These are phyloP conservation scores for Didymella pinodella DNA, from an alignment of 2,329 filamentous ascomycete species.

Conservation along the genomic window DNA sequence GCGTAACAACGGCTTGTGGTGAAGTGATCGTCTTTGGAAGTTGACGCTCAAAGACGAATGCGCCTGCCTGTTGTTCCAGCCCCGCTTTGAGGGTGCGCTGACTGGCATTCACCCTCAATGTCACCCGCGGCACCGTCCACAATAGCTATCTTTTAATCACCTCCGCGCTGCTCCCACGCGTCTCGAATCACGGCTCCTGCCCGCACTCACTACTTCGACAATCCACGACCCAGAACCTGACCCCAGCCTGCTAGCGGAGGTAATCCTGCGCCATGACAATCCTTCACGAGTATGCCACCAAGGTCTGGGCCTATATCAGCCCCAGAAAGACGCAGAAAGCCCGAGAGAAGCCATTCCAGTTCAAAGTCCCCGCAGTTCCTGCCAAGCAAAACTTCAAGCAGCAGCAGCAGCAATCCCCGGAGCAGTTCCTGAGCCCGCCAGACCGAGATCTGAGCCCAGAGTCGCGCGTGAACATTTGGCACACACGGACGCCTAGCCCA, in stretches of 20 bases:
- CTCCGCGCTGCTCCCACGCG: conserved; percentile 1
- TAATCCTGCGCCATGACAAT: conserved; percentile 38
- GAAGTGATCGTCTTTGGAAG: conserved; percentile 25
- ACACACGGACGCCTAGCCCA: conserved; percentile 33
- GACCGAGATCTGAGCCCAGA: conserved; percentile 47
- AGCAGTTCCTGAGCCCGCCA: conserved; percentile 13
- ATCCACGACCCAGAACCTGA: neutral
- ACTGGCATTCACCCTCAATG: conserved; percentile 27
- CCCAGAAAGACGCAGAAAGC: conserved; percentile 51
- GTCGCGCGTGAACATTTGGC: conserved; percentile 37
- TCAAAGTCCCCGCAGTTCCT: conserved; percentile 46
- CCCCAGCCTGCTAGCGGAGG: neutral
- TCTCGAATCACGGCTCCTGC: neutral
- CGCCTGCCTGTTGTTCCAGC: conserved; percentile 6
- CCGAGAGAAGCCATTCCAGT: conserved; percentile 49
- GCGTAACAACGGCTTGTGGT: conserved; percentile 33
- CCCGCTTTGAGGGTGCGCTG: conserved; percentile 16
- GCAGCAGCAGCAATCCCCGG: conserved; percentile 2
- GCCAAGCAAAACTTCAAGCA: conserved; percentile 13
- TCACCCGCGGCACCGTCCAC: conserved; percentile 23
- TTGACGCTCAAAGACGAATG: conserved; percentile 21
- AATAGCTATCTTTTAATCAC: conserved; percentile 2
- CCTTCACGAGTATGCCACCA: conserved; percentile 44
- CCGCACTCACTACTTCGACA: neutral
- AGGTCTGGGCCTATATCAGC: conserved; percentile 54